Evolutionary conservation across 495 filamentous ascomycete species (phyloP), one percentile per base, ranked within the genome.

Genomic region (Bombardia bombarda): DNA sequence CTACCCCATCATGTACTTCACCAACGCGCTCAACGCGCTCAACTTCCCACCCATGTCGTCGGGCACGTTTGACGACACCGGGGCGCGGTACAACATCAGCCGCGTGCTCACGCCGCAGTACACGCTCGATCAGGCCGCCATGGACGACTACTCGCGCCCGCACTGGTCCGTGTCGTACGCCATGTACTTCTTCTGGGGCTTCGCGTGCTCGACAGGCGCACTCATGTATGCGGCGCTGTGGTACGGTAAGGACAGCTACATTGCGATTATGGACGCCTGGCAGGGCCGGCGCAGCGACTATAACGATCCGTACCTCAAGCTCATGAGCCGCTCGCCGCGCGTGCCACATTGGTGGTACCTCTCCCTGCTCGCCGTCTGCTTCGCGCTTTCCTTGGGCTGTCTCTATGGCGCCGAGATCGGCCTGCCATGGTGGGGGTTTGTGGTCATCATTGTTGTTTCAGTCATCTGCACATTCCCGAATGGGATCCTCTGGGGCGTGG

Each of bases 321-420:
- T 51, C 3, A 51, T 47, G 48, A 32, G 26, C 24, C 36, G 24
- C 28, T 32, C 17, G 19, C 25, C 18, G 38, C 25, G 35, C 7
- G 56, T 60, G 3, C 73, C 75, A 5, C 57, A 63, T 47, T 75
- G 68, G 70, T 79, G 75, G 75, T 79, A 73, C 34, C 48, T 47
- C 0, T 40, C 46, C 0, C 55, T 75, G 2, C 56, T 78, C 14
- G 43, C 69, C n/a, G 38, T 58, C 16, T 68, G 63, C 32, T 67
- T 75, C 32, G 35, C 70, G 23, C 52, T 70, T 0, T 73, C 69
- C 2, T 42, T 79, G 5, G 62, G 61, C 22, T 63, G 65, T 8
- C 57, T 68, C 17, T 63, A 69, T 33, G 63, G 61, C 42, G 66
- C 63, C 18, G 52, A 73, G 7, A 67, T 69, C 16, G 68, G 67